Conservation (phyloP, 768 basidiomycete species). For the Leccinum rimulosum region DNA sequence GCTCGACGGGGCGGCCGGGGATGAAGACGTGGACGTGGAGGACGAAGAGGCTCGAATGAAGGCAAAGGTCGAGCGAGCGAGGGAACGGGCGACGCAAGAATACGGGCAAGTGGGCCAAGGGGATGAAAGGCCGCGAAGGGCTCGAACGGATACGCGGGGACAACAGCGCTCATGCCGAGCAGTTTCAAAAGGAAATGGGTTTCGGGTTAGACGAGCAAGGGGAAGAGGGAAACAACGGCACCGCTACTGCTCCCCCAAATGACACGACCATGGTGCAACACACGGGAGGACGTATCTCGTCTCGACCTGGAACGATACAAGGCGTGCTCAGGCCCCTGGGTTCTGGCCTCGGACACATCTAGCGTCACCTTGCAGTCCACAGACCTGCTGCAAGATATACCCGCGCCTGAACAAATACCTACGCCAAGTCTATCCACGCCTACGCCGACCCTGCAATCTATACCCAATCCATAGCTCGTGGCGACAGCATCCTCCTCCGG, state of each 20-base stretch:
- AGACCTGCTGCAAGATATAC: slow-evolving; percentile 42
- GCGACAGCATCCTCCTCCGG: slow-evolving; percentile 38
- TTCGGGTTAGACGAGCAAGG: slow-evolving; percentile 35
- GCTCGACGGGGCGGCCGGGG: slow-evolving; percentile 44
- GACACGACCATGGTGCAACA: slow-evolving; percentile 45
- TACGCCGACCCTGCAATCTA: slow-evolving; percentile 11
- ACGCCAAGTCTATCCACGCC: slow-evolving; percentile 18
- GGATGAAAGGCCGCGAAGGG: slow-evolving; percentile 67
- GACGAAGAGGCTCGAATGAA: slow-evolving; percentile 56
- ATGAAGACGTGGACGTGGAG: slow-evolving; percentile 25
- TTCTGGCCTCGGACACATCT: neutral
- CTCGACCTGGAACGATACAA: slow-evolving; percentile 48
- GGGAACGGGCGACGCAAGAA: slow-evolving; percentile 87
- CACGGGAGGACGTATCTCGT: slow-evolving; percentile 65
- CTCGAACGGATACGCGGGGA: slow-evolving; percentile 74
- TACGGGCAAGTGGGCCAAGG: slow-evolving; percentile 84
- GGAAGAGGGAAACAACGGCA: slow-evolving; percentile 28
- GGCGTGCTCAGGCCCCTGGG: neutral
- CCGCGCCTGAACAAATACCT: slow-evolving; percentile 5
- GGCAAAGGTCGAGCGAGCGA: slow-evolving; percentile 76
- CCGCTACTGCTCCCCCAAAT: slow-evolving; percentile 30
- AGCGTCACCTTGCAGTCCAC: slow-evolving; percentile 46
- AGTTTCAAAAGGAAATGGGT: slow-evolving; percentile 70
- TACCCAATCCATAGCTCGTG: slow-evolving; percentile 81
- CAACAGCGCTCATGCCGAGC: slow-evolving; percentile 63